These are phyloP conservation scores for Jasminum sambac DNA, from an alignment of 257 asterid species.

Conservation along the genomic window DNA sequence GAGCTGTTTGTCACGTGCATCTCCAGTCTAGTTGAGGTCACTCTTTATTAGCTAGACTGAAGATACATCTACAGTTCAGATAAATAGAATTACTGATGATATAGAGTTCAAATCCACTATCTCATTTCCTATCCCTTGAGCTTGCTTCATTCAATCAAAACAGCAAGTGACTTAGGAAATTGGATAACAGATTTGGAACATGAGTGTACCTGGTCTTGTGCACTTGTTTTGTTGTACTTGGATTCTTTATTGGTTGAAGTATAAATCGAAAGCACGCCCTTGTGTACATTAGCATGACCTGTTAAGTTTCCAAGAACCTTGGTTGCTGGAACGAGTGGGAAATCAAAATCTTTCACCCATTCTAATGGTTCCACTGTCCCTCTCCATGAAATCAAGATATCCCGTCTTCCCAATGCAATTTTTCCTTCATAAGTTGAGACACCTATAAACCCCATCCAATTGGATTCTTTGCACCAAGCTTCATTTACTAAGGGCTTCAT, in stretches of 20 bases:
- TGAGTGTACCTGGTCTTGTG: conserved; percentile 40
- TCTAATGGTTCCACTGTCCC: conserved; percentile 46
- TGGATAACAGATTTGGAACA: too few species aligned
- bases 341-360: conserved; percentile 58
- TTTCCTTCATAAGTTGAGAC: conserved; percentile 66
- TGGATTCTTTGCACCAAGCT: conserved; percentile 35
- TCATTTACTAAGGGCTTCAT: conserved; percentile 33
- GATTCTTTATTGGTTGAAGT: conserved; percentile 27
- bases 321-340: conserved; percentile 34
- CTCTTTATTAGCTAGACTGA: too few species aligned
- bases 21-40: too few species aligned
- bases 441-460: conserved; percentile 63
- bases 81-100: too few species aligned
- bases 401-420: conserved; percentile 56
- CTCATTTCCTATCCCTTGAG: too few species aligned
- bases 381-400: conserved; percentile 66
- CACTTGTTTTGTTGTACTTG: conserved; percentile 32
- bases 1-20: too few species aligned
- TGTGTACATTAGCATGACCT: conserved; percentile 27
- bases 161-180: too few species aligned
- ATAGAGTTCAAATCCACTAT: too few species aligned
- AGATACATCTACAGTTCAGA: too few species aligned
- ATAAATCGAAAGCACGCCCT: conserved; percentile 39
- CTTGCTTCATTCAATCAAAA: too few species aligned
- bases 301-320: conserved; percentile 29